These are phyloP conservation scores for Trifolium subterraneum DNA, from an alignment of 306 rosid species.

Conservation along the genomic window DNA sequence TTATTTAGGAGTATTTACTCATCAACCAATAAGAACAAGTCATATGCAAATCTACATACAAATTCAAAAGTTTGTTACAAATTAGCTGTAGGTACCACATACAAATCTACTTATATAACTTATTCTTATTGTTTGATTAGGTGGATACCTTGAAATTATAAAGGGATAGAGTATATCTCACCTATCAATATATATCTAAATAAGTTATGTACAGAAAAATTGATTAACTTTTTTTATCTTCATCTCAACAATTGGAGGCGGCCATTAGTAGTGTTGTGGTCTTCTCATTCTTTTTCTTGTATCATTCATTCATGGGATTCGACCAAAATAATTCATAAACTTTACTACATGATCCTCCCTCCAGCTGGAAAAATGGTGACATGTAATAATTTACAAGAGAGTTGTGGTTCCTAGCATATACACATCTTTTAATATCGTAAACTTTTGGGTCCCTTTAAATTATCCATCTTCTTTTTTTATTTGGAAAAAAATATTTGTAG, in stretches of 20 bases:
- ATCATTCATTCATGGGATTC: constrained; percentile 26
- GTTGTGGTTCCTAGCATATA: constrained; percentile 31
- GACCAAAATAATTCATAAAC: constrained; percentile 56
- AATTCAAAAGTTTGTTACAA: too few relatives aligned
- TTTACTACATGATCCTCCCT: constrained; percentile 49
- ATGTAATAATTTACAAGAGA: constrained; percentile 24
- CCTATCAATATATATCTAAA: too few relatives aligned
- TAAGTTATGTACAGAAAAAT: too few relatives aligned
- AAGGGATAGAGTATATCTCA: too few relatives aligned
- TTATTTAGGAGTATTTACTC: too few relatives aligned
- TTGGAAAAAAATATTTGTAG: constrained; percentile 17
- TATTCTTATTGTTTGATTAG: too few relatives aligned
- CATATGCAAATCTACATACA: too few relatives aligned
- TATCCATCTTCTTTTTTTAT: constrained; percentile 24
- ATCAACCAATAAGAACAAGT: too few relatives aligned
- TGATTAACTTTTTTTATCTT: not conserved
- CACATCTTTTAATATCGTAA: constrained; percentile 32
- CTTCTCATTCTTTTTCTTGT: constrained; percentile 21
- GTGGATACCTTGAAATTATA: too few relatives aligned
- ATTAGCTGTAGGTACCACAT: too few relatives aligned
- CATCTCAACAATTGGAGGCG: constrained; percentile 31
- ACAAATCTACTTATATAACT: too few relatives aligned
- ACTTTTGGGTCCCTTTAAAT: constrained; percentile 36
- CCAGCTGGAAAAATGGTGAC: constrained; percentile 62
- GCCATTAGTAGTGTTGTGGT: constrained; percentile 41